phyloP scores from a whole-genome alignment of 2,329 filamentous ascomycete genomes.

The Colletotrichum liriopes region DNA sequence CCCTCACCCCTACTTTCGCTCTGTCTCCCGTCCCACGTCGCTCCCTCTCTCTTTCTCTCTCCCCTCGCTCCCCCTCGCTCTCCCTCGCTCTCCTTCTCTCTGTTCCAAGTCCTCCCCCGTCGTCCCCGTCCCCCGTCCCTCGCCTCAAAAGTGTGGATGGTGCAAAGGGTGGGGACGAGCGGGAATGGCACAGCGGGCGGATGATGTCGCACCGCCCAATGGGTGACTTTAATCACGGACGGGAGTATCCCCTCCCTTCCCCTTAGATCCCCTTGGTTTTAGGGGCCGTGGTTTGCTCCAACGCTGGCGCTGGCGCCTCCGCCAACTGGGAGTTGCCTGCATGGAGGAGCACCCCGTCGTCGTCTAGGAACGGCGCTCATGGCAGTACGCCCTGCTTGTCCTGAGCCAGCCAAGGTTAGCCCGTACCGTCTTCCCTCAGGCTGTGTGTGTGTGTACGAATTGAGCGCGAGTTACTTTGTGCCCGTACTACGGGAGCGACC shows the following conservation, averaged over 20 bases:
- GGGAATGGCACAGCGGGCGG: slow-evolving; percentile 42
- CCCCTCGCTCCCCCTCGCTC: neutral
- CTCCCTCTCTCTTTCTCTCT: neutral
- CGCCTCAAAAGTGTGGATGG: slow-evolving; percentile 21
- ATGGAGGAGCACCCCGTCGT: neutral
- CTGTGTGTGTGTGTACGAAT: neutral
- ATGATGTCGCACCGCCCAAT: slow-evolving; percentile 42
- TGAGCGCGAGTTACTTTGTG: neutral
- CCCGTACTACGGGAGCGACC: neutral
- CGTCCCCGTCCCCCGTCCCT: slow-evolving; percentile 11
- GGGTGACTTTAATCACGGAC: slow-evolving; percentile 25
- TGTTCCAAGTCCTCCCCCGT: slow-evolving; percentile 8
- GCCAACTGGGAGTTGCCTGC: slow-evolving; percentile 10
- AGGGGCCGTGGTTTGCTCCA: slow-evolving; percentile 10
- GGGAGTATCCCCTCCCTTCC: slow-evolving; percentile 37
- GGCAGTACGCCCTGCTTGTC: neutral
- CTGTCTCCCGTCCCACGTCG: neutral
- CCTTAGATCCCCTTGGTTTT: slow-evolving; percentile 29
- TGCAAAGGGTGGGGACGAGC: slow-evolving; percentile 27
- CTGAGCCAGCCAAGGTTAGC: neutral
- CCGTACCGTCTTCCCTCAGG: neutral
- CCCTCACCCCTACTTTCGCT: neutral
- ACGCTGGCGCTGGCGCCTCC: slow-evolving; percentile 12
- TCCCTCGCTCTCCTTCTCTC: neutral
- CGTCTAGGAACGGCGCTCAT: neutral